Base-by-base conservation (phyloP, 2,329 filamentous ascomycete genomes). In the Emericellopsis cladophorae region DNA sequence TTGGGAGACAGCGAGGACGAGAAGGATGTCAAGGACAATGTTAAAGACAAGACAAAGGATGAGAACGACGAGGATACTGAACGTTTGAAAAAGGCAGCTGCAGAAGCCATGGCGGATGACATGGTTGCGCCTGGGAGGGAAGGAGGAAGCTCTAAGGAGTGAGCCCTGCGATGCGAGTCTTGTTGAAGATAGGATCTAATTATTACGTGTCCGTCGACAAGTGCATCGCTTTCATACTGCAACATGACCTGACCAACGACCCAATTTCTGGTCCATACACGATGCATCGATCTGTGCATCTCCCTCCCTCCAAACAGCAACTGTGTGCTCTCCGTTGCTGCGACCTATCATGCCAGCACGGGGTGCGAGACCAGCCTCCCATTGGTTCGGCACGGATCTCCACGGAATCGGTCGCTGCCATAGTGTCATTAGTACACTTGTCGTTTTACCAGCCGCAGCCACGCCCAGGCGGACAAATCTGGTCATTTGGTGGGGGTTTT, bases 1-100 rank as follows among this genome's bases (percentile, higher is more conserved):
- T 72, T 98, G 12, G 92, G 92, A 5, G 90, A 96, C 51, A 94
- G 87, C 54, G 90, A 96, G 50, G 89, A 95, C 49, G 92, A 98
- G 61, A 92, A 88, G 63, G 71, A 74, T 36, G 80, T 79, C 37
- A 41, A 43, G 37, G 40, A 62, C 31, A 29, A 3, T 29, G 26
- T 7, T 12, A 29, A 29, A 12, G 26, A 29, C 26, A 29, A 29
- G 26, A 38, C 46, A 31, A 52, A 50, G 49, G 60, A 65, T 41
- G 59, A 61, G 42, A 69, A 71, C 51, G 65, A 70, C 48, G 72
- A 77, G 41, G 74, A 81, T 42, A 68, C 57, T 46, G 81, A 79
- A 53, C 72, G 70, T 52, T 58, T 79, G 52, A 82, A 79, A 66
- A 73, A 80, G 57, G 78, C 76, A 2, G 77, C 81, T 22, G 71